Evolutionary conservation across 2,329 filamentous ascomycete genomes (phyloP).

Genomic region (Xylaria sp.): DNA sequence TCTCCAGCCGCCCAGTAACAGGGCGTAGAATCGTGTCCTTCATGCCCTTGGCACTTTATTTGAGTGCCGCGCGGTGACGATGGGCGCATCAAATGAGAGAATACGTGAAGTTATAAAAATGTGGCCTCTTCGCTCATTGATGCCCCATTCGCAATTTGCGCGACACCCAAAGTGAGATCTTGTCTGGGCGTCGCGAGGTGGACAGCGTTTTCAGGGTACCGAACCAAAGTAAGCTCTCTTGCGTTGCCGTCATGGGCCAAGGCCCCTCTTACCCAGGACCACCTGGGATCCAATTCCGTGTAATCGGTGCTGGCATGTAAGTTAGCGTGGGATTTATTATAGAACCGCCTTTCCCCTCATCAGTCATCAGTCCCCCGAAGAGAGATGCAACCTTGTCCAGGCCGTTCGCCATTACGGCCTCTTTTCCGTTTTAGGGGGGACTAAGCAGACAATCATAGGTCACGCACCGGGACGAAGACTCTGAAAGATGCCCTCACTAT

Average conservation of each 20-base stretch:
- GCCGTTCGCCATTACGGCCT: too few relatives aligned
- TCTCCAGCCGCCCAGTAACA: background rate
- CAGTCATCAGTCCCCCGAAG: background rate
- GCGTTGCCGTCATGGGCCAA: slow-evolving; percentile 36
- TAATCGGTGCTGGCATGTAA: slow-evolving; percentile 43
- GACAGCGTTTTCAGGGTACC: slow-evolving; percentile 7
- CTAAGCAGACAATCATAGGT: slow-evolving; percentile 28
- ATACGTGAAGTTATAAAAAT: slow-evolving; percentile 16
- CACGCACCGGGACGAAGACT: slow-evolving; percentile 43
- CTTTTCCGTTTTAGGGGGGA: background rate
- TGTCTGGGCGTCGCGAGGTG: background rate
- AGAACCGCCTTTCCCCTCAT: background rate
- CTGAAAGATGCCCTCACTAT: slow-evolving; percentile 42
- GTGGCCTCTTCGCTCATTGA: slow-evolving; percentile 14
- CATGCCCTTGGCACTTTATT: slow-evolving; percentile 18
- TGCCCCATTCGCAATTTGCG: slow-evolving; percentile 18
- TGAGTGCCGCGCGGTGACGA: slow-evolving; percentile 12
- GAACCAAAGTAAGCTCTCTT: slow-evolving; percentile 13
- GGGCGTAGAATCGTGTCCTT: background rate
- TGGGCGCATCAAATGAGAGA: slow-evolving; percentile 12
- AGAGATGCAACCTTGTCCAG: background rate
- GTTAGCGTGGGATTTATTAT: slow-evolving; percentile 15
- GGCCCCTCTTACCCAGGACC: slow-evolving; percentile 37
- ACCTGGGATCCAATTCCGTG: slow-evolving; percentile 39
- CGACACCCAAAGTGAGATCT: slow-evolving; percentile 5